Evolutionary conservation across 805 yeast genomes (phyloP), one percentile per base, ranked within the genome.

Genomic region (Monosporozyma solicola): DNA sequence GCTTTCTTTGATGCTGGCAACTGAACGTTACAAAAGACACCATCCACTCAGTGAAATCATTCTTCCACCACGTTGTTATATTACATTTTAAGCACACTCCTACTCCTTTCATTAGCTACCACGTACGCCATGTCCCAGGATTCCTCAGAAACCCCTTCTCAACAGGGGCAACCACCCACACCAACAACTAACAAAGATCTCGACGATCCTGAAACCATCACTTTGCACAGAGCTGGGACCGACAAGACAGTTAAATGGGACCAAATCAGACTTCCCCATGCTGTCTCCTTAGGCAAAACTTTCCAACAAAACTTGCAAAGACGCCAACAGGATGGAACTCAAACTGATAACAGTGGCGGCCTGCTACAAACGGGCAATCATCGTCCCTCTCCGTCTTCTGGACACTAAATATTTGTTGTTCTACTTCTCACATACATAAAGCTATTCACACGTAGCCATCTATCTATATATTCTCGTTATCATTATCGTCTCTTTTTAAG

Each of bases 181-280:
- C 49, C 47, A 20, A 51, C 43, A n/a, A 49, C 50, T 24, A 35
- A 41, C 41, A 16, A 41, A 22, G 24, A 3, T 24, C 15, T 32
- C 41, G 45, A 22, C n/a, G 24, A 25, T 25, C 43, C 45, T 13
- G 39, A 22, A 5, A 41, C 47, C 16, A 16, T 41, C 20, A 43
- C 39, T 11, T 13, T 41, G 16, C 25, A 32, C 15, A 52, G 66
- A 20, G 65, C 60, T 33, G 67, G 67, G 6, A 55, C 54, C 41
- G 48, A 47, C 3, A 61, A 55, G n/a, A 56, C 56, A 20, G 54
- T 66, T 13, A 56, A 60, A 31, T 53, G 60, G 9, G 61, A 60
- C 13, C 53, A 53, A n/a, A 41, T 66, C 22, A 52, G 61, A 27
- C 58, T 50, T 39, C 69, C 69, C 3, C 67, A 63, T 45, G 54